These are phyloP conservation scores for Boletellus ananiceps DNA, from an alignment of 768 basidiomycete species.

Conservation along the genomic window DNA sequence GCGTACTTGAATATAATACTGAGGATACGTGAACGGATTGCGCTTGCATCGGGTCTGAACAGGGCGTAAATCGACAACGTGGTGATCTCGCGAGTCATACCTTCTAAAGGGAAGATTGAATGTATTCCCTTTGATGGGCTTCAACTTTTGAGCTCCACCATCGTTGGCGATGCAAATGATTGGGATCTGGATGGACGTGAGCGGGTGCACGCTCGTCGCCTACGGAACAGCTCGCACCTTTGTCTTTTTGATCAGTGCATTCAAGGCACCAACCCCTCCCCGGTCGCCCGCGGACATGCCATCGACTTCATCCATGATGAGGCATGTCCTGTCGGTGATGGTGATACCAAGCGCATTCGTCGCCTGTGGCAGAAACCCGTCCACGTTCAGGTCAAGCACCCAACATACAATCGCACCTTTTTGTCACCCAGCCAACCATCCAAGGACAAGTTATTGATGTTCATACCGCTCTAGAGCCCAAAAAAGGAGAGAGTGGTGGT, in stretches of 20 bases:
- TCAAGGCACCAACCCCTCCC: slow-evolving; percentile 92
- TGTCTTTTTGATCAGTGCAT: slow-evolving; percentile 88
- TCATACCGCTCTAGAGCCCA: slow-evolving; percentile 68
- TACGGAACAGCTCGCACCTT: slow-evolving; percentile 45
- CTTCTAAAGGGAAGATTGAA: slow-evolving; percentile 74
- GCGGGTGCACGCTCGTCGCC: not conserved
- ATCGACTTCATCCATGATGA: slow-evolving; percentile 99
- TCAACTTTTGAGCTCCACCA: slow-evolving; percentile 79
- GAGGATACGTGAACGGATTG: slow-evolving; percentile 83
- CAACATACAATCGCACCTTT: slow-evolving; percentile 41
- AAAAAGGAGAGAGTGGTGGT: not conserved
- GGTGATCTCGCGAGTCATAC: slow-evolving; percentile 37
- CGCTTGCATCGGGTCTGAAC: slow-evolving; percentile 66
- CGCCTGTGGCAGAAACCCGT: slow-evolving; percentile 29
- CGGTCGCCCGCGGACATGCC: slow-evolving; percentile 98
- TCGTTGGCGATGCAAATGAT: slow-evolving; percentile 99
- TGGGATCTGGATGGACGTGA: slow-evolving; percentile 59
- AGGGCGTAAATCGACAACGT: not conserved
- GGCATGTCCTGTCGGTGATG: slow-evolving; percentile 75
- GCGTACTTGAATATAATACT: slow-evolving; percentile 86
- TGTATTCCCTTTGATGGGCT: slow-evolving; percentile 70
- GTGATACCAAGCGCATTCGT: slow-evolving; percentile 66
- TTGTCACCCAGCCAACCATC: slow-evolving; percentile 77
- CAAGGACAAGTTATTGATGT: slow-evolving; percentile 82
- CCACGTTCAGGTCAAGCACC: not conserved